These are phyloP conservation scores for Fraxinus paxiana DNA, from an alignment of 305 asterid genomes.

Conservation along the genomic window DNA sequence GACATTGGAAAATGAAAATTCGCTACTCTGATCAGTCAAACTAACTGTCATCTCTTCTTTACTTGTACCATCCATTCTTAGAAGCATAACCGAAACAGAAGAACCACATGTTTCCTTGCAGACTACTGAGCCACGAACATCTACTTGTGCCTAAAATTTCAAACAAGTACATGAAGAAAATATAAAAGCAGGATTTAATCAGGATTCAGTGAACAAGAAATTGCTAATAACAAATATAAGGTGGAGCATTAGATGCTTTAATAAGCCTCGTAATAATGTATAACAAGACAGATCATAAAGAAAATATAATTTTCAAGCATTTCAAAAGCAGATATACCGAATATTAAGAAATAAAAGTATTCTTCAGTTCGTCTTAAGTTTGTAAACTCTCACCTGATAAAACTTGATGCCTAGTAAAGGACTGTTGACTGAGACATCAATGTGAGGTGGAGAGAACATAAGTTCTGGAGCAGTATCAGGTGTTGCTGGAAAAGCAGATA, in stretches of 20 bases:
- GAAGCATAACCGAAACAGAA: slow-evolving; percentile 64
- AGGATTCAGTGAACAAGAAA: neutral
- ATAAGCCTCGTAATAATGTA: neutral
- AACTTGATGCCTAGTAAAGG: slow-evolving; percentile 63
- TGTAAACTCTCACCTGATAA: slow-evolving; percentile 62
- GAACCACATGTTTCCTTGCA: slow-evolving; percentile 86
- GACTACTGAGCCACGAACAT: slow-evolving; percentile 66
- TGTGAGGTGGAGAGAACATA: slow-evolving; percentile 67
- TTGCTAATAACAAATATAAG: slow-evolving; percentile 11
- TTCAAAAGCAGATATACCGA: neutral
- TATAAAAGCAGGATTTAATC: neutral
- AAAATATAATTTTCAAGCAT: slow-evolving; percentile 13
- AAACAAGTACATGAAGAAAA: slow-evolving; percentile 16
- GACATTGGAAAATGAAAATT: slow-evolving; percentile 65
- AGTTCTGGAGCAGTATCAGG: slow-evolving; percentile 80
- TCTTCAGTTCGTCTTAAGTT: slow-evolving; percentile 5
- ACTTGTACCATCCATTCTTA: slow-evolving; percentile 55
- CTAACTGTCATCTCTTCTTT: slow-evolving; percentile 47
- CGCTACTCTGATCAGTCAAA: slow-evolving; percentile 57
- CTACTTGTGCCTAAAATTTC: slow-evolving; percentile 69
- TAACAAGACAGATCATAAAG: neutral
- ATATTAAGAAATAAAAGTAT: slow-evolving; percentile 12
- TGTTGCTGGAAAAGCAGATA: slow-evolving; percentile 82
- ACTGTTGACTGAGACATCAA: slow-evolving; percentile 60
- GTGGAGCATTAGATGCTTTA: slow-evolving; percentile 1